Evolutionary conservation across 2,329 filamentous ascomycete species (phyloP).

Genomic region (Trichoderma sp.): DNA sequence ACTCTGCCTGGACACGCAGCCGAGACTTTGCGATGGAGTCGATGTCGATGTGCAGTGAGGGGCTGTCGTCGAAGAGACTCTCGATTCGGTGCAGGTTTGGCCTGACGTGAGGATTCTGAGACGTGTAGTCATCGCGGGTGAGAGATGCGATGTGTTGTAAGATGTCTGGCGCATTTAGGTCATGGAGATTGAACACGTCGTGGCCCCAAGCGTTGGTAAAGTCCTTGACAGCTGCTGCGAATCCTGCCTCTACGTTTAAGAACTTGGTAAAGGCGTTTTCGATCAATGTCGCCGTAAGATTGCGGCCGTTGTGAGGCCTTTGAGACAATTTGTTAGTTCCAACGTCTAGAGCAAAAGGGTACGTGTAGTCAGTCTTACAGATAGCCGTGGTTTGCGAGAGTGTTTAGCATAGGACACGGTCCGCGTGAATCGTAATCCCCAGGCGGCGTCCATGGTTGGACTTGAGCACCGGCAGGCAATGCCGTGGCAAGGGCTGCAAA

Average conservation of each 20-base stretch:
- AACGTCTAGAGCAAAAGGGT: background rate
- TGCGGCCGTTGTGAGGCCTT: conserved; percentile 32
- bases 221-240: conserved; percentile 24
- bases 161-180: conserved; percentile 31
- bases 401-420: conserved; percentile 36
- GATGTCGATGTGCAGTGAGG: conserved; percentile 14
- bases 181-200: conserved; percentile 24
- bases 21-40: conserved; percentile 30
- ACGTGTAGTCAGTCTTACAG: conserved; percentile 29
- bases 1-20: conserved; percentile 27
- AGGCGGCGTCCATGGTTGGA: conserved; percentile 26
- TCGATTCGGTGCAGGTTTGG: conserved; percentile 26
- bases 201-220: conserved; percentile 26
- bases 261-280: conserved; percentile 31
- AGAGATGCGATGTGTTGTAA: conserved; percentile 31
- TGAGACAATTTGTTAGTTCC: background rate
- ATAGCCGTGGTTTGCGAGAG: conserved; percentile 36
- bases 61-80: conserved; percentile 27
- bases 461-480: background rate
- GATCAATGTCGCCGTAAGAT: conserved; percentile 31
- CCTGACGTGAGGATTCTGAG: conserved; percentile 18
- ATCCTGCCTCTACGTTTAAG: conserved; percentile 31
- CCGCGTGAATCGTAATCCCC: conserved; percentile 30
- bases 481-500: conserved; percentile 17
- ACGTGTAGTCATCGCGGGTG: conserved; percentile 27